Evolutionary conservation across 148 eudicot genomes (phyloP).

Genomic region (Heliamphora exappendiculata): DNA sequence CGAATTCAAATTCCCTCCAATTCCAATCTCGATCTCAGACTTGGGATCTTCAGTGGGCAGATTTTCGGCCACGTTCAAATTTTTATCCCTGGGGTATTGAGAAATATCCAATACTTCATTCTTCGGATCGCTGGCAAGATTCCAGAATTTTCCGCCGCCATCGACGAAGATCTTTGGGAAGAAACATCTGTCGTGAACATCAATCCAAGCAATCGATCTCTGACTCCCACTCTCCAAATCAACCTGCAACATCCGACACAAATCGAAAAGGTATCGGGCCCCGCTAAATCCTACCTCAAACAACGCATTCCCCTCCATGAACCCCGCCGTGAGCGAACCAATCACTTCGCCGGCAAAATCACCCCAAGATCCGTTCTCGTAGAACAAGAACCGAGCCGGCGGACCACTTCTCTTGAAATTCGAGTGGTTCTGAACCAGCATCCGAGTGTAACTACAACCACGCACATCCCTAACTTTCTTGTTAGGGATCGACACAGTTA

Average conservation of each 20-base stretch:
- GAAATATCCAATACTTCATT: background rate
- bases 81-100: no score
- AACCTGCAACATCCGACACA: conserved; percentile 20
- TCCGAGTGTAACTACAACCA: conserved; percentile 4
- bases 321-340: conserved; percentile 24
- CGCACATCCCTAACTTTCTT: background rate
- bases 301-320: conserved; percentile 25
- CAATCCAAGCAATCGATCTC: conserved; percentile 64
- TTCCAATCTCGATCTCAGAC: conserved; percentile 30
- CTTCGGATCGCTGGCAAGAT: background rate
- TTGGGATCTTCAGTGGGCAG: background rate
- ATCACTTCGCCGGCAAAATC: conserved; percentile 25
- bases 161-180: conserved; percentile 46
- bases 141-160: conserved; percentile 12
- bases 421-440: conserved; percentile 31
- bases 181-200: conserved; percentile 33
- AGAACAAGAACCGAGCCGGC: conserved; percentile 39
- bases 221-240: conserved; percentile 21
- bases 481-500: background rate
- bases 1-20: conserved; percentile 14
- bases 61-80: background rate
- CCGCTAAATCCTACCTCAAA: conserved; percentile 5
- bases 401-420: conserved; percentile 38
- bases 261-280: background rate
- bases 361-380: conserved; percentile 36